Percentiles rank a stretch among this genome's conserved stretches.
Evolutionary conservation across 352 stramenopile species (phyloP).

Genomic region (Phytophthora constricta): DNA sequence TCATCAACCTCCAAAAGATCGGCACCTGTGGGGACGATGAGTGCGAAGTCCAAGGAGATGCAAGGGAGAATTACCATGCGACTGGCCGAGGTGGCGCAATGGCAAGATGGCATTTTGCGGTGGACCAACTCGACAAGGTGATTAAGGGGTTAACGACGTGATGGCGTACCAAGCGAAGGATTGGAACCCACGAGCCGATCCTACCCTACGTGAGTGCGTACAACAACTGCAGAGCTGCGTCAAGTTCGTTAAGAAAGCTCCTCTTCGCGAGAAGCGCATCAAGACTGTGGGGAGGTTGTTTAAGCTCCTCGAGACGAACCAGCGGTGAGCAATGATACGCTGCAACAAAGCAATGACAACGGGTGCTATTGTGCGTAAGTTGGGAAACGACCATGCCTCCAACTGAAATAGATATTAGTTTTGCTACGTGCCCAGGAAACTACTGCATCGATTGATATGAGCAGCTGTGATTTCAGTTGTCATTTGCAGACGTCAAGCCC

Average conservation of each 20-base stretch:
- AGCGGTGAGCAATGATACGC: neutral
- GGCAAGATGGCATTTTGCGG: conserved; percentile 40
- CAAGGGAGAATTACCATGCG: neutral
- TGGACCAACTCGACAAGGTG: conserved; percentile 37
- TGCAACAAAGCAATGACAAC: too few species aligned
- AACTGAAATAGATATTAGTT: conserved; percentile 21
- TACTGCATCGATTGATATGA: neutral
- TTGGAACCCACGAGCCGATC: conserved; percentile 21
- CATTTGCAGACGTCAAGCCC: too few species aligned
- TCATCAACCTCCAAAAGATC: conserved; percentile 2
- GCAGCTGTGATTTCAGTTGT: neutral
- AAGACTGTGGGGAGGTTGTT: conserved; percentile 27
- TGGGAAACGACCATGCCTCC: conserved; percentile 2
- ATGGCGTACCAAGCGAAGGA: conserved; percentile 22
- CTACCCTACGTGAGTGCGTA: conserved; percentile 11
- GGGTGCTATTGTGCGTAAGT: neutral
- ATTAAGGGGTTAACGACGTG: conserved; percentile 17
- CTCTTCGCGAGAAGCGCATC: conserved; percentile 23
- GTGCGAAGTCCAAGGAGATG: neutral
- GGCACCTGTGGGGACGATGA: neutral
- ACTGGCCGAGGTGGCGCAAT: conserved; percentile 23
- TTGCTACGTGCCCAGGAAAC: neutral
- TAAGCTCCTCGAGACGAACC: neutral
- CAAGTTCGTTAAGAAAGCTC: conserved; percentile 24
- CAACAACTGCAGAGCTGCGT: conserved; percentile 28